Evolutionary conservation across 805 yeast species (phyloP).

Genomic region (Ogataea degrootiae): DNA sequence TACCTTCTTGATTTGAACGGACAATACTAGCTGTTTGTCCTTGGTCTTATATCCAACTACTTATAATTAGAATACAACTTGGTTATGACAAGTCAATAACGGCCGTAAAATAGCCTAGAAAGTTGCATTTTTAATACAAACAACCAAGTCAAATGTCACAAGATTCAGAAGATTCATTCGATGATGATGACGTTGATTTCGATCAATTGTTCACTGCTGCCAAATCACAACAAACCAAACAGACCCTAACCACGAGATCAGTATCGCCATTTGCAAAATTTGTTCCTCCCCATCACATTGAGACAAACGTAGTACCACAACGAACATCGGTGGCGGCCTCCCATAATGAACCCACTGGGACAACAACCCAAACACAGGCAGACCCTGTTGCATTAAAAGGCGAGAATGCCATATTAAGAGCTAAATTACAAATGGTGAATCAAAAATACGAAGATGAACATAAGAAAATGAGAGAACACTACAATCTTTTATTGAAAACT

Average conservation of each 20-base stretch:
- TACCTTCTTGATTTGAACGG: too few relatives aligned
- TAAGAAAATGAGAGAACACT: constrained; percentile 32
- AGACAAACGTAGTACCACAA: too few relatives aligned
- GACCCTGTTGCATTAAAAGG: constrained; percentile 46
- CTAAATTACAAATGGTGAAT: constrained; percentile 50
- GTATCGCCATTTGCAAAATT: neutral
- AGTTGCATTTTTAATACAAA: too few relatives aligned
- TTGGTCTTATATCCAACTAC: too few relatives aligned
- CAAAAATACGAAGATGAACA: constrained; percentile 33
- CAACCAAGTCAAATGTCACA: too few relatives aligned
- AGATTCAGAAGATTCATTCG: constrained; percentile 26
- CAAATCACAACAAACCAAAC: constrained; percentile 2
- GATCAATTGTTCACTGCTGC: constrained; percentile 18
- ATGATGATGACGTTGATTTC: constrained; percentile 29
- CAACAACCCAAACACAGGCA: neutral
- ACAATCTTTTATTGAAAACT: constrained; percentile 14
- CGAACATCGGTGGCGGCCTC: too few relatives aligned
- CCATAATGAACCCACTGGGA: too few relatives aligned
- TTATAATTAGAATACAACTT: too few relatives aligned
- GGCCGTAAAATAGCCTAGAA: too few relatives aligned
- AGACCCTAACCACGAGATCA: constrained; percentile 1
- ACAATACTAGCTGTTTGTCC: too few relatives aligned
- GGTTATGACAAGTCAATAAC: too few relatives aligned
- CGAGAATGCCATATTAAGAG: constrained; percentile 73
- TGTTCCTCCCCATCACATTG: neutral